Evolutionary conservation across 345 rosid species (phyloP).

Genomic region (Excoecaria agallocha): DNA sequence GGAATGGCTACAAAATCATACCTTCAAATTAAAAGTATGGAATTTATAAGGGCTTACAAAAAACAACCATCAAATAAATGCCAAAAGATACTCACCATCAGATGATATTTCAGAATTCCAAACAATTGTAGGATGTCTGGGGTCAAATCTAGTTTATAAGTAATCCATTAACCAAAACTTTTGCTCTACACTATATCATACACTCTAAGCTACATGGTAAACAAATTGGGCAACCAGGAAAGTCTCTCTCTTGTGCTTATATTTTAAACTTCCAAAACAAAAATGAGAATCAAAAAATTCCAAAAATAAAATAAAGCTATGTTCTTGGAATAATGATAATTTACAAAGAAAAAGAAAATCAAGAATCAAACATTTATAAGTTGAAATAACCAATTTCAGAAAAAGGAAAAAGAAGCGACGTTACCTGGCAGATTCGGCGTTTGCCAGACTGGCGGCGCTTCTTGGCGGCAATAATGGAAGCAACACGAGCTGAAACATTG

Average conservation of each 20-base stretch:
- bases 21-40: background rate
- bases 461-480: conserved; percentile 81
- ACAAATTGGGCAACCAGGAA: background rate
- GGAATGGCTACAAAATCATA: background rate
- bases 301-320: background rate
- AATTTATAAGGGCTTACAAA: background rate
- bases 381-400: no score
- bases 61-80: background rate
- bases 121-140: background rate
- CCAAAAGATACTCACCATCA: background rate
- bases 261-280: background rate
- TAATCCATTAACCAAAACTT: background rate
- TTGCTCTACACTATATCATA: background rate
- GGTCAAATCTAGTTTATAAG: background rate
- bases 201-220: background rate
- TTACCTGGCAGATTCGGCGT: conserved; percentile 76
- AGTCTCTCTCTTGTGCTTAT: background rate
- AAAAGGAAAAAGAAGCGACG: background rate
- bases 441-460: conserved; percentile 78
- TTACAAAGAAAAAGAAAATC: background rate
- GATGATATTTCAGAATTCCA: background rate
- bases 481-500: conserved; percentile 63
- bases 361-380: no score
- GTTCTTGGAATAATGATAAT: background rate
- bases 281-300: background rate